phyloP scores from a whole-genome alignment of 139 green algal genomes.

The Chlamydomonas eustigma region DNA sequence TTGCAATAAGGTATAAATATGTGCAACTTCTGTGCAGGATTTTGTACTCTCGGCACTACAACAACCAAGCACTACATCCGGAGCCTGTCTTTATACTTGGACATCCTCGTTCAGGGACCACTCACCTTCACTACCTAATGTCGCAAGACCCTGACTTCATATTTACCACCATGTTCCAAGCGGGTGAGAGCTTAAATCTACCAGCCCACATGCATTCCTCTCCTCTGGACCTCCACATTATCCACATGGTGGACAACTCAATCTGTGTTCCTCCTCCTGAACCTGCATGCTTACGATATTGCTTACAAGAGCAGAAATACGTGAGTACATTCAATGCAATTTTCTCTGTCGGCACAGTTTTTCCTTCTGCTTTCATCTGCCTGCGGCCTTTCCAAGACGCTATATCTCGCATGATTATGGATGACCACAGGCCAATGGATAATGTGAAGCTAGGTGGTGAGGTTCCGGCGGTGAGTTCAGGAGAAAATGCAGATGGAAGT shows the following conservation, averaged over 20 bases:
- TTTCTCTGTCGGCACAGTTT: too few relatives aligned
- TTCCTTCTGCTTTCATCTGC: slow-evolving; percentile 57
- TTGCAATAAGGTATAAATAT: too few relatives aligned
- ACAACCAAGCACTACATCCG: slow-evolving; percentile 31
- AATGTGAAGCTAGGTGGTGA: slow-evolving; percentile 32
- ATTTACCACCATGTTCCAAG: slow-evolving; percentile 51
- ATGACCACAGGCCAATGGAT: slow-evolving; percentile 69
- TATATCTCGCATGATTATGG: slow-evolving; percentile 40
- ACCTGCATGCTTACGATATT: too few relatives aligned
- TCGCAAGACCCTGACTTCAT: slow-evolving; percentile 44
- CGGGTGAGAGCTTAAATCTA: slow-evolving; percentile 29
- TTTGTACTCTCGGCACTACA: slow-evolving; percentile 27
- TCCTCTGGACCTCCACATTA: too few relatives aligned
- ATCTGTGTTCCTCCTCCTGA: too few relatives aligned
- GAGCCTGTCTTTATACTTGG: slow-evolving; percentile 63
- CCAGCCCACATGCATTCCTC: too few relatives aligned
- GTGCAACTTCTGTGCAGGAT: too few relatives aligned
- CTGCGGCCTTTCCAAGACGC: slow-evolving; percentile 19
- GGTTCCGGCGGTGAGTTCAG: slow-evolving; percentile 24
- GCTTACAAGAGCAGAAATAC: too few relatives aligned
- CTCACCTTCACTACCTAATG: slow-evolving; percentile 68
- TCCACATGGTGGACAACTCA: too few relatives aligned
- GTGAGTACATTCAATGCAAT: too few relatives aligned
- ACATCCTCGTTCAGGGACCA: slow-evolving; percentile 64
- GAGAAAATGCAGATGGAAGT: too few relatives aligned